Base-by-base conservation (phyloP, 257 asterid genomes). In the Fraxinus quadrangulata region DNA sequence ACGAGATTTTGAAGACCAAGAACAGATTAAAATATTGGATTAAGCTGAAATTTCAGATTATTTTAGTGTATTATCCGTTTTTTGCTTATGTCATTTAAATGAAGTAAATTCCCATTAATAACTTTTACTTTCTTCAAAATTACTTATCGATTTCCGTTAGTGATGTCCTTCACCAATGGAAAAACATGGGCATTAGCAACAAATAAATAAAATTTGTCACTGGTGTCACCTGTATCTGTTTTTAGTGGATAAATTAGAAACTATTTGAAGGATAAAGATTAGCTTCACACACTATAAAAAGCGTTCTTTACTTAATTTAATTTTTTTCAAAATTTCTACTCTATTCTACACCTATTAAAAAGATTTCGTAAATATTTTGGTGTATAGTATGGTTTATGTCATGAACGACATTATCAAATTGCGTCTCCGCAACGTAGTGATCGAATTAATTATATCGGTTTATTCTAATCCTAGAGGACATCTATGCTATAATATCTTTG, bases 11-110 rank as follows among this genome's bases (percentile, higher is more conserved):
- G 26, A 12, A 34, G 79, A 71, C 71, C 40, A 72, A 72, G 31
- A 59, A 42, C 65, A 72, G n/a, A n/a, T 36, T 67, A 7, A 71
- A 45, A 37, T 31, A 67, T 21, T 49, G 26, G 23, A 28, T 33
- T 74, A 80, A 51, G 34, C 68, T 66, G 63, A 59, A 40, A 33
- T 79, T 73, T 82, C 30, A 54, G 68, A 61, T 61, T 61, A 23
- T 8, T 61, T 74, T 21, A 39, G 10, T 59, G 36, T 28, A 34
- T 70, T 78, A 31, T n/a, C 26, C 21, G 56, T 13, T 40, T 47
- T 79, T 79, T 71, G 84, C 78, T 74, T 67, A 13, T 68, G 83
- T 82, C 88, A 80, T 56, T 75, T 30, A 8, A 36, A 79, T n/a
- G n/a, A n/a, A n/a, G n/a, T n/a, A n/a, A n/a, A n/a, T n/a, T n/a